A percentile compares a stretch with the other conserved stretches of the same genome.
Conservation (phyloP, 2,329 filamentous ascomycete species). For the Orbilia oligospora region DNA sequence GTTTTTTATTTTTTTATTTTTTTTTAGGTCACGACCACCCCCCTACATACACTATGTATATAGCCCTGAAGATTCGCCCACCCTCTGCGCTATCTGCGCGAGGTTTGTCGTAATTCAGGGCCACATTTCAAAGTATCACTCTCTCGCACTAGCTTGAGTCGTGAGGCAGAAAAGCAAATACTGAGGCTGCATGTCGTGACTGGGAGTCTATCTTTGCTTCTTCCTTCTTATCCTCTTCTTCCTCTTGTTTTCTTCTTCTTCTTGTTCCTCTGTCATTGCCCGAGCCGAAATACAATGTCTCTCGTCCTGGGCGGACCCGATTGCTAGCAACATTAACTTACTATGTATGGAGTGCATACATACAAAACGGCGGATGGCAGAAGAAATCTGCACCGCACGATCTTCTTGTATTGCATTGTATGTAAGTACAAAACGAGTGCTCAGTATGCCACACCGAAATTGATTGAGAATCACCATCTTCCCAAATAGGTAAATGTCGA, state of each 20-base stretch:
- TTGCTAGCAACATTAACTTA: no score
- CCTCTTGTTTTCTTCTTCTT: no score
- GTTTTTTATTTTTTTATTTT: background rate
- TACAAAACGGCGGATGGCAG: background rate
- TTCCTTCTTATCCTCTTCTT: no score
- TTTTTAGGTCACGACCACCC: conserved; percentile 27
- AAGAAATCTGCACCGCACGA: conserved; percentile 21
- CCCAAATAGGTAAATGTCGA: conserved; percentile 40
- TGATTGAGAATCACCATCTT: conserved; percentile 20
- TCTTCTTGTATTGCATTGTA: background rate
- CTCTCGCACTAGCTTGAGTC: background rate
- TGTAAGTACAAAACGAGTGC: no score
- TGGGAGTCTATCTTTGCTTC: conserved; percentile 31
- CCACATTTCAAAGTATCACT: no score
- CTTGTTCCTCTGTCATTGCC: no score
- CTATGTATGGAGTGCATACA: no score
- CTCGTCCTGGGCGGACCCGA: conserved; percentile 29
- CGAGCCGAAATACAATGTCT: conserved; percentile 27
- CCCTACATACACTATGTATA: no score
- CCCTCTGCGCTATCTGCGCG: conserved; percentile 24
- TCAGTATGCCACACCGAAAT: conserved; percentile 23
- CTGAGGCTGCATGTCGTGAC: conserved; percentile 12
- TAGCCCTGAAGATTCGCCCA: conserved; percentile 2
- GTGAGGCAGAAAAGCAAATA: conserved; percentile 30
- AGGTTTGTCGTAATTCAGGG: conserved; percentile 26